Evolutionary conservation across 148 eudicot genomes (phyloP), one percentile per base, ranked within the genome.

Genomic region (Spergularia marina): DNA sequence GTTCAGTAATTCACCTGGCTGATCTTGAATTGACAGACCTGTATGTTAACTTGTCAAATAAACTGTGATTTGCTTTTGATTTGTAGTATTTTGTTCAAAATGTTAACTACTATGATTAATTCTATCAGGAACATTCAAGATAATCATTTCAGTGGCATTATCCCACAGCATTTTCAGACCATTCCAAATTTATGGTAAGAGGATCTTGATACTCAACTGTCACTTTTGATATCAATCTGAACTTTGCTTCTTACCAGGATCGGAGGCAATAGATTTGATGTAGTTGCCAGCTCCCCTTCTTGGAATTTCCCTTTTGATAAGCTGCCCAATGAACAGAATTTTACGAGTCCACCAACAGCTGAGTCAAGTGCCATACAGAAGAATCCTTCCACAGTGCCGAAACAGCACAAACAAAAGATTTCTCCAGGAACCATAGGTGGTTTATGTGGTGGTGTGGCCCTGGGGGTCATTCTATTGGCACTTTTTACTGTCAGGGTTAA

Each of bases 91-190:
- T 12, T 76, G 57, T 75, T 68, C 23, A 10, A 52, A 21, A 55
- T 40, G 21, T 67, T 36, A 62, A 40, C 44, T n/a, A 71, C 68
- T 67, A 53, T 40, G 47, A 44, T 70, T 15, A 76, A 51, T 78
- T 52, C 74, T 70, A n/a, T 68, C 87, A 94, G 98, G 90, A 83
- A 94, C 83, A 90, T 94, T 65, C 89, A 89, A 83, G 88, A 89
- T 67, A 94, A 94, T 83, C 86, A 89, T 82, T 94, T 94, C 70
- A 94, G 97, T 72, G 98, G 98, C 77, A 78, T 94, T 47, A 87
- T 94, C 76, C 98, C 98, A 9, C 78, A 86, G 76, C 87, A 89
- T 55, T 92, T 94, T 72, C 91, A 84, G 68, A 70, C 53, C 64
- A 89, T 94, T 81, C 79, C 82, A 54, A 90, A 90, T 74, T 79